phyloP scores from a whole-genome alignment of 1,139 yeast species.

The Suhomyces anneliseae region DNA sequence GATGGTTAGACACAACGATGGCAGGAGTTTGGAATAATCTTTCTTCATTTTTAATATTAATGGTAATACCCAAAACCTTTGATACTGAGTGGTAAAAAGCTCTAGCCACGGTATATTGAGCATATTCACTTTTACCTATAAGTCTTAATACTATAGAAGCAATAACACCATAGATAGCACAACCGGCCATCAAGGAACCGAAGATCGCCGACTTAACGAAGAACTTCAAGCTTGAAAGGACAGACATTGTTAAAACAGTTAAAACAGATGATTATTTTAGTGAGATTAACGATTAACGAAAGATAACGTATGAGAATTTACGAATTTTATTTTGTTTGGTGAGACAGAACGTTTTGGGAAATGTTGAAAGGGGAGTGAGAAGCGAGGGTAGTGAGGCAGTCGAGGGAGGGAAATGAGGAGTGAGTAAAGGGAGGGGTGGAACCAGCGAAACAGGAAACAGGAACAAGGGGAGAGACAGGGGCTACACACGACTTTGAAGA shows the following conservation, averaged over 20 bases:
- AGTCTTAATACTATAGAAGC: constrained; percentile 69
- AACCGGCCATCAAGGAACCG: constrained; percentile 51
- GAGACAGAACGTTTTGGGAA: no score
- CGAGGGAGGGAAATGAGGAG: no score
- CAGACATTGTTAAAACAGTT: constrained; percentile 3
- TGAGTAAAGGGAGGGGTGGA: no score
- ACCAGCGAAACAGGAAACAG: background rate
- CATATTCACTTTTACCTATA: constrained; percentile 71
- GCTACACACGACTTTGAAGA: background rate
- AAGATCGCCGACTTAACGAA: constrained; percentile 56
- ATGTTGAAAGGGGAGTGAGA: no score
- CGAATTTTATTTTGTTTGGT: no score
- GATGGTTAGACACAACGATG: constrained; percentile 86
- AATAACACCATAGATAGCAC: constrained; percentile 74
- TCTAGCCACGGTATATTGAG: constrained; percentile 91
- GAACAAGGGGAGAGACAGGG: background rate
- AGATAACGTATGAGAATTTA: no score
- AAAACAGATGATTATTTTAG: no score
- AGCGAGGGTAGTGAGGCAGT: no score
- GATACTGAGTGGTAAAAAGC: constrained; percentile 68
- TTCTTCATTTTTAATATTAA: constrained; percentile 60
- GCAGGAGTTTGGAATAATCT: constrained; percentile 70
- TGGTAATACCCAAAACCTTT: constrained; percentile 62
- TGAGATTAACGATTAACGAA: no score
- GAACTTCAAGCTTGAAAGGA: constrained; percentile 39